Base-by-base conservation (phyloP, 2,329 filamentous ascomycete genomes). In the Pyrenophora tritici-repentis region DNA sequence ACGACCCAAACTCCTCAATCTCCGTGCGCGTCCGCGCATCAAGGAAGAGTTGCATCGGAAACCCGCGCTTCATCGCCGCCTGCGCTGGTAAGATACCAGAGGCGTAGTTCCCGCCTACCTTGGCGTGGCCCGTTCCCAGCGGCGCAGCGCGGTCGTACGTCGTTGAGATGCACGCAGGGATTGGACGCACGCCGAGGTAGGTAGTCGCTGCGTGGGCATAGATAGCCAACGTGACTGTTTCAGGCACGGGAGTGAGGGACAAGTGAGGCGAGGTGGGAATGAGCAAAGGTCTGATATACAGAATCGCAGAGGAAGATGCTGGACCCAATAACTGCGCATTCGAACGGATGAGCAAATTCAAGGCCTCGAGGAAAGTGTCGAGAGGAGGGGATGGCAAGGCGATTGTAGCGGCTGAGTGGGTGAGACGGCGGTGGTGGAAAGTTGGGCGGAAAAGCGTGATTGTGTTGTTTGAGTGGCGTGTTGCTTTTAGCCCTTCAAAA, bases 71-170 rank as follows among this genome's bases (percentile, higher is more conserved):
- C 12, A 55, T 43, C n/a, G 73, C 72, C 31, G 66, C 56, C 10
- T 65, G 63, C 7, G 54, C 65, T 50, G 63, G 71, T n/a, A 59
- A 55, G n/a, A 73, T 55, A 2, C 71, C 72, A 3, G 72, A 68
- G 0, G 68, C 72, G 50, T 75, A 75, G 47, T 75, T 75, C 0
- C 73, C 73, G 4, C 72, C 73, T 8, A 73, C 66, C 49, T 74
- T 74, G 22, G 60, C 70, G 26, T 56, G 53, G 2, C 72, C 71
- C 1, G 62, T 65, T 2, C 73, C 73, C 13, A 55, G 57, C 0
- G 72, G 70, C 6, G 73, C 71, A 2, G 73, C 65, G 17, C 72
- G 63, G 42, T 74, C 71, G 37, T 72, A 69, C 14, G 71, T 65
- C 39, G 73, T 71, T 14, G 72, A 44, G n/a, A 74, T 57, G 12